phyloP scores from a whole-genome alignment of 495 filamentous ascomycete genomes.

The Penicillium angulare region DNA sequence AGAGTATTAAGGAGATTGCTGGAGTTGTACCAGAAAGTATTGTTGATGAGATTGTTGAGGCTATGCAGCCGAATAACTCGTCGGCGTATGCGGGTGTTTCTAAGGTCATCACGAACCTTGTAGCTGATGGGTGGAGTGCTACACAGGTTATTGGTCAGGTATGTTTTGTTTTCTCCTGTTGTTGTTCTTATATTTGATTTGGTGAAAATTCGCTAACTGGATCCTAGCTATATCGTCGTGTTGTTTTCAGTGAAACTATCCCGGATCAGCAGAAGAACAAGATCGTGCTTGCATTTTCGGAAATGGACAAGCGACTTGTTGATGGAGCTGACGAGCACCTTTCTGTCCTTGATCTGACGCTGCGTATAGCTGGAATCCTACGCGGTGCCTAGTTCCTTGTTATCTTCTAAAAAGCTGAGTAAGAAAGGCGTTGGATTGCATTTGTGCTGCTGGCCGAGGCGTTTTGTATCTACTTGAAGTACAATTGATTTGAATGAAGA shows the following conservation, averaged over 20 bases:
- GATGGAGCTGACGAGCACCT: slow-evolving; percentile 98
- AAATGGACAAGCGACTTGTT: slow-evolving; percentile 90
- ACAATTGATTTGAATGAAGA: slow-evolving; percentile 17
- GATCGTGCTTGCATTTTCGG: slow-evolving; percentile 86
- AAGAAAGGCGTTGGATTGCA: slow-evolving; percentile 15
- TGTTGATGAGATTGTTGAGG: slow-evolving; percentile 66
- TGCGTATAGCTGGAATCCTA: slow-evolving; percentile 78
- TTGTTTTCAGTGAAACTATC: slow-evolving; percentile 81
- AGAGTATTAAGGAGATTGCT: slow-evolving; percentile 89
- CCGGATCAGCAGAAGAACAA: slow-evolving; percentile 83
- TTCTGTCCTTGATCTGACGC: slow-evolving; percentile 77
- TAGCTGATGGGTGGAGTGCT: slow-evolving; percentile 98
- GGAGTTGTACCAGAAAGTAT: slow-evolving; percentile 81
- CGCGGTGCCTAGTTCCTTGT: slow-evolving; percentile 24
- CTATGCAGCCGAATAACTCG: slow-evolving; percentile 69
- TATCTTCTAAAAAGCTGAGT: neutral
- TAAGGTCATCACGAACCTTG: slow-evolving; percentile 78
- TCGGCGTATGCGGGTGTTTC: slow-evolving; percentile 72
- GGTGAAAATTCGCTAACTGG: slow-evolving; percentile 2
- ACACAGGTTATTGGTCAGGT: slow-evolving; percentile 80
- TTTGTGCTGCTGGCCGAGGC: slow-evolving; percentile 11
- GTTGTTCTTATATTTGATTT: neutral
- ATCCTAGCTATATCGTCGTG: slow-evolving; percentile 71
- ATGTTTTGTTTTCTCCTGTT: slow-evolving; percentile 19
- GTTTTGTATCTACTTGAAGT: slow-evolving; percentile 20